Base-by-base conservation (phyloP, 2,329 filamentous ascomycete species). In the Aspergillus sp. region DNA sequence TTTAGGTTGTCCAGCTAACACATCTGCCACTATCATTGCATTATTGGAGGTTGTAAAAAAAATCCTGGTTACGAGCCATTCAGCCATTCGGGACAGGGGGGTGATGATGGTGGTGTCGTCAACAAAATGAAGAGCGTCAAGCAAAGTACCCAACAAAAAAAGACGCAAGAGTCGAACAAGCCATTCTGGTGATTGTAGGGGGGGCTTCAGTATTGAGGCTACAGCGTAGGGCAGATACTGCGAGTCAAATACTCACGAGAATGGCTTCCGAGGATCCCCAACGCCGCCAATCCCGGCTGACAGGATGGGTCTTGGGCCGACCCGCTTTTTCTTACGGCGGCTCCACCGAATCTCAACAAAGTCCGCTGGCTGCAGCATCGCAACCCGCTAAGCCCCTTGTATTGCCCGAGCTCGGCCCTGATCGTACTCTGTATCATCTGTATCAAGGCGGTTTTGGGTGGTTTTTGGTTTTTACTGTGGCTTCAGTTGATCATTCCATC, bases 201-300 rank as follows among this genome's bases (percentile, higher is more conserved):
- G 42, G 59, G 58, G 42, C 30, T 57, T 59, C 65, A 67, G 66
- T 68, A 67, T 66, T 67, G 60, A 62, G 65, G 59, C 65, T 68
- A 68, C 66, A 59, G 66, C 66, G 66, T 68, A 68, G 65, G 66
- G 66, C 58, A 50, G 59, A 67, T 68, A 67, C 66, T 67, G 66
- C 54, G 44, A 61, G 47, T 62, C 61, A 66, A 68, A 64, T 66
- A 63, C 58, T 42, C 52, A 41, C 21, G 23, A 32, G 23, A 27
- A 27, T 15, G 32, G 50, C 57, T 52, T 38, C 60, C 59, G 62
- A 60, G 51, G 56, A 63, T 62, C 64, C 62, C 64, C 64, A 65
- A 66, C 62, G 38, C 57, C 47, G 51, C 17, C 58, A 56, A 59
- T 59, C 58, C 58, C 55, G 42, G 49, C 50, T 55, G 51, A 62